Percentiles rank a stretch among this genome's conserved stretches.
Conservation (phyloP, 2,329 filamentous ascomycete genomes). For the Didymella lethalis region DNA sequence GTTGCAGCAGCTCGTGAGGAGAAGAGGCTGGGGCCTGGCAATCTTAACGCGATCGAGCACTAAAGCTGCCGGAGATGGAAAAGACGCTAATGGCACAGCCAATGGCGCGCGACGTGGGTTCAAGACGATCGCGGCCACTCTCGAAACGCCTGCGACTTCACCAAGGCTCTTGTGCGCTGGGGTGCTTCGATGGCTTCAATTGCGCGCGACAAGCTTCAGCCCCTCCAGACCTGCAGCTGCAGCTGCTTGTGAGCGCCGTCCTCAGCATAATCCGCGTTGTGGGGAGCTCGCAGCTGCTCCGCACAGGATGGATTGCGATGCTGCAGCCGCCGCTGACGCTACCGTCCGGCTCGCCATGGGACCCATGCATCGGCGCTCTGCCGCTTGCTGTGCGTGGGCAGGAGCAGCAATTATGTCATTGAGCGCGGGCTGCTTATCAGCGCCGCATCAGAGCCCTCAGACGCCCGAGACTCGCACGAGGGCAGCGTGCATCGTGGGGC, state of each 20-base stretch:
- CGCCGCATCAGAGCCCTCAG: conserved; percentile 3
- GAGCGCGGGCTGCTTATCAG: conserved; percentile 18
- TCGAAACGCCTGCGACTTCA: conserved; percentile 23
- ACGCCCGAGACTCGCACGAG: conserved; percentile 22
- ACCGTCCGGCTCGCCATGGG: conserved; percentile 18
- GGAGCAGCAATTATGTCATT: conserved; percentile 24
- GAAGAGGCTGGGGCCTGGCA: conserved; percentile 26
- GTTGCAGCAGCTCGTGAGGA: conserved; percentile 16
- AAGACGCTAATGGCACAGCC: conserved; percentile 11
- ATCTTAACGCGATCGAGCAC: conserved; percentile 17
- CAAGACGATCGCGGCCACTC: conserved; percentile 24
- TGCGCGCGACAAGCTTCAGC: conserved; percentile 2
- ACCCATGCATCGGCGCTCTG: conserved; percentile 13
- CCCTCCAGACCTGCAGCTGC: conserved; percentile 1
- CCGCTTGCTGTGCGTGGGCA: conserved; percentile 10
- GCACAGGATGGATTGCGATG: conserved; percentile 18
- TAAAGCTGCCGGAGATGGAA: conserved; percentile 16
- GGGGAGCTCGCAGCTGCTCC: conserved; percentile 22
- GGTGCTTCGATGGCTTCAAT: conserved; percentile 3
- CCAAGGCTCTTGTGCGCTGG: conserved; percentile 12
- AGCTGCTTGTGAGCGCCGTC: not conserved
- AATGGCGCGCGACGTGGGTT: conserved; percentile 11
- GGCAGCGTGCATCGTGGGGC: conserved; percentile 17
- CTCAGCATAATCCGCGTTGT: conserved; percentile 10
- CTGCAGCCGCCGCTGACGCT: conserved; percentile 27